Base-by-base conservation (phyloP, 495 filamentous ascomycete genomes). In the Acidiella bohemica region DNA sequence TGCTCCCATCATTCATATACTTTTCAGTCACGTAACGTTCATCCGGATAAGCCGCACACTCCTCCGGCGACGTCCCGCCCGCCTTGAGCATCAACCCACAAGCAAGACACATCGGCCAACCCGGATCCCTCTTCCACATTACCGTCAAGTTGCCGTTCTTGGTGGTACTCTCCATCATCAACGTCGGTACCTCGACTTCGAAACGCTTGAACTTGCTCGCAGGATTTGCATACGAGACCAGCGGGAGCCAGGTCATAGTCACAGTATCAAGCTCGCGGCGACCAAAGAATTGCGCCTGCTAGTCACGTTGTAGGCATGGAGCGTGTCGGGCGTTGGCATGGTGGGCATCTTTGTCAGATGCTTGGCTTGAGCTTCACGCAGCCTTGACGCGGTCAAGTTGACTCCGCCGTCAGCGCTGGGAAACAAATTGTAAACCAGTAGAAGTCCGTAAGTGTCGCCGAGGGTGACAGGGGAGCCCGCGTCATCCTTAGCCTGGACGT, bases 201-300 rank as follows among this genome's bases (percentile, higher is more conserved):
- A 22, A 9, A 5, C 3, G 14, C 14, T 13, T 20, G 17, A 29
- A 8, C 10, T 31, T 18, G 49, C 65, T 59, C 0, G 37, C 56
- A 5, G 51, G 46, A 11, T 58, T 58, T 0, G 45, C 53, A 27
- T 57, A 63, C 1, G 51, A 49, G 5, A 42, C 34, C 37, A 67
- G 67, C 13, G 65, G 66, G 17, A 70, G 25, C 41, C 61, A 68
- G 12, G 65, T 40, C 13, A 70, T 58, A 5, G 61, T 59, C 5
- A 59, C 34, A 36, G 53, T 51, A 26, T 28, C 40, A 0, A 36
- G 25, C 5, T 57, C 47, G 34, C 59, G 44, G 41, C 66, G 67
- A 19, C 66, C 65, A 33, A 68, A 67, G 46, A 68, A 68, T 0
- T 55, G 55, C 0, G 66, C 53, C 5, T 47, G 52, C 48, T 55